Evolutionary conservation across 2,329 filamentous ascomycete genomes (phyloP).

Genomic region (Coleophoma eucalyptorum): DNA sequence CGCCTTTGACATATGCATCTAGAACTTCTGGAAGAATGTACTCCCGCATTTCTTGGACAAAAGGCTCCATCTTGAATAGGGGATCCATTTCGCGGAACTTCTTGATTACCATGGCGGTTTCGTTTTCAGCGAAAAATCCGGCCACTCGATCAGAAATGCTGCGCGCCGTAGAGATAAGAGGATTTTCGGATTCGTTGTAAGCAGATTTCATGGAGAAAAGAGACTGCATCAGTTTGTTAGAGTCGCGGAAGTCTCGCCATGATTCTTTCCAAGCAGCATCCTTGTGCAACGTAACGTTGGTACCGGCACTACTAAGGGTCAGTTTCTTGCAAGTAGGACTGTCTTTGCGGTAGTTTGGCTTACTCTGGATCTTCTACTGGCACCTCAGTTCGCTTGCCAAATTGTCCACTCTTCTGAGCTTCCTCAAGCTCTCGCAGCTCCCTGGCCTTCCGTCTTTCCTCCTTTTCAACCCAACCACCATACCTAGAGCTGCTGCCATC

Average conservation of each 20-base stretch:
- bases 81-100: constrained; percentile 97
- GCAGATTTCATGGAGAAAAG: constrained; percentile 81
- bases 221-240: constrained; percentile 81
- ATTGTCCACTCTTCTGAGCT: constrained; percentile 34
- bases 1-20: constrained; percentile 96
- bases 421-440: constrained; percentile 67
- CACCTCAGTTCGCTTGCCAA: constrained; percentile 49
- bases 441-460: constrained; percentile 79
- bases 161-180: constrained; percentile 82
- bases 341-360: constrained; percentile 31
- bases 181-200: constrained; percentile 97
- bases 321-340: constrained; percentile 15
- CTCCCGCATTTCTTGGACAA: constrained; percentile 91
- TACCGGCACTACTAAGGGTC: constrained; percentile 69
- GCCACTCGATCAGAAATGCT: constrained; percentile 91
- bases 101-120: constrained; percentile 96
- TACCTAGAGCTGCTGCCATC: constrained; percentile 95
- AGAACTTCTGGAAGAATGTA: constrained; percentile 97
- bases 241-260: constrained; percentile 94
- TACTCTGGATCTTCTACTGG: constrained; percentile 85
- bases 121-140: constrained; percentile 97
- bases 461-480: constrained; percentile 94
- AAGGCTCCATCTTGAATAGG: constrained; percentile 89
- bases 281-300: constrained; percentile 93
- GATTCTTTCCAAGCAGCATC: constrained; percentile 97